Evolutionary conservation across 2,329 filamentous ascomycete species (phyloP).

Genomic region (Ophiosphaerella narmari): DNA sequence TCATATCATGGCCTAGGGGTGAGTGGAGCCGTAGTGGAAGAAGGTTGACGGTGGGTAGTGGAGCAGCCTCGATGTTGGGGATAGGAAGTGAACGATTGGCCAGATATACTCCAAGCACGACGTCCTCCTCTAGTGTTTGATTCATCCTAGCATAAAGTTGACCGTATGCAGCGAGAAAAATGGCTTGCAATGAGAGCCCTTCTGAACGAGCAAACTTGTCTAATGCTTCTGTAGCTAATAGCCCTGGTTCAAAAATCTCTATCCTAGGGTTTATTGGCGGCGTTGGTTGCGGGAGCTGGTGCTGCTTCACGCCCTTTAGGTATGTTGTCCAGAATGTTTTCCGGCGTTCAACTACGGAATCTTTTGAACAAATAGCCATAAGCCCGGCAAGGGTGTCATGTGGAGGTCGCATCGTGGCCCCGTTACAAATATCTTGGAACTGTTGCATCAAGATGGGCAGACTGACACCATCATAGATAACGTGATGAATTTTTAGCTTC

Average conservation of each 20-base stretch:
- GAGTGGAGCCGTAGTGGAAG: constrained; percentile 68
- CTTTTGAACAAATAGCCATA: constrained; percentile 32
- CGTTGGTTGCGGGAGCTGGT: constrained; percentile 22
- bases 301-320: constrained; percentile 32
- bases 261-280: constrained; percentile 34
- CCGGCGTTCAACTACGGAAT: constrained; percentile 23
- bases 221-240: constrained; percentile 51
- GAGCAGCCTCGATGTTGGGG: constrained; percentile 54
- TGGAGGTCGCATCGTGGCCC: constrained; percentile 11
- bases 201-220: constrained; percentile 49
- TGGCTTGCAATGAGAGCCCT: constrained; percentile 71
- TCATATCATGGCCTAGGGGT: constrained; percentile 41
- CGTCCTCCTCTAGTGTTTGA: constrained; percentile 39
- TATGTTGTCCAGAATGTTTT: constrained; percentile 59
- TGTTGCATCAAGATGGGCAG: constrained; percentile 66
- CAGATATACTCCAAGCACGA: constrained; percentile 80
- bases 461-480: constrained; percentile 85
- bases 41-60: constrained; percentile 77
- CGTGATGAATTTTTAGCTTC: constrained; percentile 72
- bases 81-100: constrained; percentile 70
- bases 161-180: constrained; percentile 76
- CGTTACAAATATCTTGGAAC: constrained; percentile 53
- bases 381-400: constrained; percentile 48
- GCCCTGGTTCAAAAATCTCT: constrained; percentile 56
- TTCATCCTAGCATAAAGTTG: constrained; percentile 51